phyloP scores from a whole-genome alignment of 176 grass and related monocot species.

The Oryza glumipatula region DNA sequence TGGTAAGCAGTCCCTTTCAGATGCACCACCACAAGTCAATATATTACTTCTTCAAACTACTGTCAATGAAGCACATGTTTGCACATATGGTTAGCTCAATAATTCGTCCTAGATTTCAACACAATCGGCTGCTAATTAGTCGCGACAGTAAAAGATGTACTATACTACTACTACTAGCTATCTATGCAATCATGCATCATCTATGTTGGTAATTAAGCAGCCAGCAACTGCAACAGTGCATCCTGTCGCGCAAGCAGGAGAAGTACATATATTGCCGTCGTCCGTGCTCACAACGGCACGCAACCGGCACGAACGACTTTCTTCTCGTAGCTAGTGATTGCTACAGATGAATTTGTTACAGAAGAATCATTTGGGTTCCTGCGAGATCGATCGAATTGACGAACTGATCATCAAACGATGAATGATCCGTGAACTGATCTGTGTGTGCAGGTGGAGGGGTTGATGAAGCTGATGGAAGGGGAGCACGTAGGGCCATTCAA shows the following conservation, averaged over 20 bases:
- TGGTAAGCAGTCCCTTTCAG: conserved; percentile 63
- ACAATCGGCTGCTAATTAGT: background rate
- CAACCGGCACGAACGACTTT: background rate
- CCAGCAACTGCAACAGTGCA: background rate
- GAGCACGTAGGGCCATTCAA: conserved; percentile 86
- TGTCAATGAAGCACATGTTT: background rate
- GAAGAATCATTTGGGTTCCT: background rate
- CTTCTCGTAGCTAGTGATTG: background rate
- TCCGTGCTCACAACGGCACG: conserved; percentile 28
- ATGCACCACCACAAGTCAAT: background rate
- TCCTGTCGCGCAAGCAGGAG: background rate
- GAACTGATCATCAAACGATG: background rate
- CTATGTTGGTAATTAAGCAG: too few species aligned
- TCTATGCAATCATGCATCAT: background rate
- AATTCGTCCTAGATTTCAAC: background rate
- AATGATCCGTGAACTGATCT: too few species aligned
- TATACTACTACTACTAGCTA: background rate
- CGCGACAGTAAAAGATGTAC: background rate
- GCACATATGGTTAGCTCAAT: background rate
- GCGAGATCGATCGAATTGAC: too few species aligned
- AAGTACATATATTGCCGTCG: background rate
- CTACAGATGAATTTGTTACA: background rate
- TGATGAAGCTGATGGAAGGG: conserved; percentile 92
- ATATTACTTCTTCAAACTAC: background rate
- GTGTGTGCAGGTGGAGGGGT: conserved; percentile 61